phyloP scores from a whole-genome alignment of 371 early-diverging fungal genomes.

The Coemansia linderi region DNA sequence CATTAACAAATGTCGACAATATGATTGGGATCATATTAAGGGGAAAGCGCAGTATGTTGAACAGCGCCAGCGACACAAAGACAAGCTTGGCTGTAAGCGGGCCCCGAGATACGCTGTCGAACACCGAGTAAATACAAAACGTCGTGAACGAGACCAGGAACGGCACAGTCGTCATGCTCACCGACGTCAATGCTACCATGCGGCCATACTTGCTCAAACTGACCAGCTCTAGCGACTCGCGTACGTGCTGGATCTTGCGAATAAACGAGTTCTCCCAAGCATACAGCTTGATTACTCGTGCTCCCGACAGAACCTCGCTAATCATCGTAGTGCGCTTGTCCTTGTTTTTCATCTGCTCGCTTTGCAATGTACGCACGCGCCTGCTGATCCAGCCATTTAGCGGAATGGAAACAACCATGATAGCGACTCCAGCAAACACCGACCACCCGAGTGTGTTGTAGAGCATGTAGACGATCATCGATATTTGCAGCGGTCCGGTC shows the following conservation, averaged over 20 bases:
- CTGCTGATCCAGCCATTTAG: slow-evolving; percentile 63
- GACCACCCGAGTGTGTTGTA: slow-evolving; percentile 80
- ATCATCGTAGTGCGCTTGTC: slow-evolving; percentile 83
- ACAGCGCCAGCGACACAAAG: slow-evolving; percentile 85
- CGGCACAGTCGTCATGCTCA: slow-evolving; percentile 75
- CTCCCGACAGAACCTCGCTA: slow-evolving; percentile 87
- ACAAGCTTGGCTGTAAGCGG: slow-evolving; percentile 74
- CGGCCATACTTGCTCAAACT: slow-evolving; percentile 74
- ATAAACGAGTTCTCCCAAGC: slow-evolving; percentile 53
- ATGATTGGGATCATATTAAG: slow-evolving; percentile 72
- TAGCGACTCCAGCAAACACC: slow-evolving; percentile 81
- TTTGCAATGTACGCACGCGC: slow-evolving; percentile 68
- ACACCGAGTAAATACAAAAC: slow-evolving; percentile 71
- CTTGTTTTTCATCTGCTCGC: slow-evolving; percentile 84
- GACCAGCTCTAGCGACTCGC: slow-evolving; percentile 73
- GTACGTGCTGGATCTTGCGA: slow-evolving; percentile 60
- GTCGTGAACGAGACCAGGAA: slow-evolving; percentile 83
- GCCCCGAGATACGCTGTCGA: slow-evolving; percentile 52
- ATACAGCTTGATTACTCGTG: slow-evolving; percentile 88
- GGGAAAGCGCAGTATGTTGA: slow-evolving; percentile 90
- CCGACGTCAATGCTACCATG: slow-evolving; percentile 59
- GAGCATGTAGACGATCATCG: slow-evolving; percentile 74
- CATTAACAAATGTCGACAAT: slow-evolving; percentile 66
- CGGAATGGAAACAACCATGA: slow-evolving; percentile 77
- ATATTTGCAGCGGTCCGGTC: slow-evolving; percentile 88